Evolutionary conservation across 2,329 filamentous ascomycete species (phyloP).

Genomic region (Periconia digitata): DNA sequence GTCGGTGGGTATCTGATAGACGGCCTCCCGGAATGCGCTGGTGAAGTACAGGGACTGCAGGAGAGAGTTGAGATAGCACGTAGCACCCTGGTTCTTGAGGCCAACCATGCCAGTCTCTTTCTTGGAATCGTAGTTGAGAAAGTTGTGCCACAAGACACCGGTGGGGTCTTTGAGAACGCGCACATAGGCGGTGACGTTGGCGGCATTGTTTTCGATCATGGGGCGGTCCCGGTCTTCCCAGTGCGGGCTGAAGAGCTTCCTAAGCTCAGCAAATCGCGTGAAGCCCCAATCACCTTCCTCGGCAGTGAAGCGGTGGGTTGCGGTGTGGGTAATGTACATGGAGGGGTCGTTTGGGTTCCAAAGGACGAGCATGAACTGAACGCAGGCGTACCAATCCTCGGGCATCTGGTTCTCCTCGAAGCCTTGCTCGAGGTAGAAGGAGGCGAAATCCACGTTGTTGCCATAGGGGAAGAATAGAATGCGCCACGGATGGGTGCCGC

Average conservation of each 20-base stretch:
- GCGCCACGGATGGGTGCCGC: slow-evolving; percentile 88
- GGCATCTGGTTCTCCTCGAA: slow-evolving; percentile 74
- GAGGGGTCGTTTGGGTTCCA: slow-evolving; percentile 94
- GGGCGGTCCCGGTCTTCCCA: slow-evolving; percentile 72
- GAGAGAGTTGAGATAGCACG: slow-evolving; percentile 56
- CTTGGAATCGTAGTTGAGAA: slow-evolving; percentile 97
- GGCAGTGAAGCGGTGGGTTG: slow-evolving; percentile 94
- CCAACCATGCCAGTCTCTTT: slow-evolving; percentile 97
- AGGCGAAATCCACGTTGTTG: slow-evolving; percentile 91
- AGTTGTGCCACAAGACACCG: slow-evolving; percentile 87
- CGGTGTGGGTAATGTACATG: slow-evolving; percentile 72
- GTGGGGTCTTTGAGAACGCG: slow-evolving; percentile 84
- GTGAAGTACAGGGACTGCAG: slow-evolving; percentile 53
- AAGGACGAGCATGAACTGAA: slow-evolving; percentile 90
- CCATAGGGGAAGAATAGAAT: slow-evolving; percentile 94
- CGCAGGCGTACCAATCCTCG: slow-evolving; percentile 94
- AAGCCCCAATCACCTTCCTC: slow-evolving; percentile 99
- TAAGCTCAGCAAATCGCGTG: slow-evolving; percentile 89
- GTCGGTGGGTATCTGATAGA: slow-evolving; percentile 95
- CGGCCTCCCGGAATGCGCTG: slow-evolving; percentile 94
- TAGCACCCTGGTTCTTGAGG: slow-evolving; percentile 91
- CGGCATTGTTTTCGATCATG: slow-evolving; percentile 74
- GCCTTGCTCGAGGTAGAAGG: slow-evolving; percentile 95
- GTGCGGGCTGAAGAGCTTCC: slow-evolving; percentile 76
- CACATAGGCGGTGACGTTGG: slow-evolving; percentile 81